Percentiles rank a stretch among this genome's conserved stretches.
Evolutionary conservation across 306 rosid species (phyloP).

Genomic region (Cicer judaicum): DNA sequence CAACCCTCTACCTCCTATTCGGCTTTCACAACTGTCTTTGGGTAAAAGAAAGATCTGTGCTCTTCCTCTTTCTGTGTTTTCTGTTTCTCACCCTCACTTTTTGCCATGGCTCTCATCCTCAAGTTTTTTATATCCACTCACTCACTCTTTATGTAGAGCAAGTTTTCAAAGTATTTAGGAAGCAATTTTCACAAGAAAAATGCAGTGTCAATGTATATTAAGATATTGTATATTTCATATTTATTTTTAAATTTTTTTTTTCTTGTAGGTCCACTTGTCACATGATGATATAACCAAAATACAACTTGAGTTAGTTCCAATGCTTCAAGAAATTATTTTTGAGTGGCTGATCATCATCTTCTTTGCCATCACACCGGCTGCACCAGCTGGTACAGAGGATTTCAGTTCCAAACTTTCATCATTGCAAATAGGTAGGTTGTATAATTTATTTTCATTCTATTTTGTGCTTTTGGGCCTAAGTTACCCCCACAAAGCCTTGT

Average conservation of each 20-base stretch:
- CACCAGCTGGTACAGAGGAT: slow-evolving; percentile 74
- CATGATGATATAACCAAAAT: slow-evolving; percentile 74
- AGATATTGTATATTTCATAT: neutral
- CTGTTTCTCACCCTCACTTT: too few relatives aligned
- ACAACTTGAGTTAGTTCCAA: slow-evolving; percentile 79
- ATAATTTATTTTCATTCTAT: slow-evolving; percentile 26
- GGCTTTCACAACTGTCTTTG: too few relatives aligned
- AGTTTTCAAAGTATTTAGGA: slow-evolving; percentile 27
- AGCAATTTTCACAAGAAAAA: slow-evolving; percentile 5
- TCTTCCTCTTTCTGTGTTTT: too few relatives aligned
- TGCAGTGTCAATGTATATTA: slow-evolving; percentile 16
- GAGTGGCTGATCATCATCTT: slow-evolving; percentile 87
- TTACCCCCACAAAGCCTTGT: neutral
- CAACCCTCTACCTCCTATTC: too few relatives aligned
- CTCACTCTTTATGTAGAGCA: neutral
- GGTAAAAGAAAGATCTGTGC: too few relatives aligned
- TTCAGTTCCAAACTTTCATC: slow-evolving; percentile 84
- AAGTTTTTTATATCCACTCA: too few relatives aligned
- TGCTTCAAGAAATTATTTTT: slow-evolving; percentile 80
- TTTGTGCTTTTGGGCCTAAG: neutral
- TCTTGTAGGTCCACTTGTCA: slow-evolving; percentile 69
- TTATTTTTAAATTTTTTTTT: neutral
- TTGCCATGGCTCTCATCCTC: too few relatives aligned
- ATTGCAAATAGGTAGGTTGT: slow-evolving; percentile 77
- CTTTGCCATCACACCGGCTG: slow-evolving; percentile 78